These are phyloP conservation scores for Leptodermis oblonga DNA, from an alignment of 257 asterid genomes.

Conservation along the genomic window DNA sequence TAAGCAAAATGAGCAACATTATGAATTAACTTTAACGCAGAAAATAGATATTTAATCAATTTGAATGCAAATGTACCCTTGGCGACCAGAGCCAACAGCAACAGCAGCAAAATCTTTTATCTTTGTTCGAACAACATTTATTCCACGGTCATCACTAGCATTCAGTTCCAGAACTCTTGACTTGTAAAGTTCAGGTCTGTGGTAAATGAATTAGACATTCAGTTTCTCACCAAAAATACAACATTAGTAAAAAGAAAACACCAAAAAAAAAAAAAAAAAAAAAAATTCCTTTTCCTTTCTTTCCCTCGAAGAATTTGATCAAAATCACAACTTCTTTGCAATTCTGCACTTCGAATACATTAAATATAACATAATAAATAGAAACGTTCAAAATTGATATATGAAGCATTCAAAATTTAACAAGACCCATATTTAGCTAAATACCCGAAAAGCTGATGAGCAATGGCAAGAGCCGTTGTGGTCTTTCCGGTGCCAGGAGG, in stretches of 20 bases:
- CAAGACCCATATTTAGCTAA: neutral
- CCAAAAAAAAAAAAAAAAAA: neutral
- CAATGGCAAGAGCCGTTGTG: slow-evolving; percentile 91
- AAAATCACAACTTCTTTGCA: neutral
- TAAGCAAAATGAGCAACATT: slow-evolving; percentile 13
- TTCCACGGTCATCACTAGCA: slow-evolving; percentile 99
- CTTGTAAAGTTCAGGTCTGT: slow-evolving; percentile 85
- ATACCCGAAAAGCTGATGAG: slow-evolving; percentile 88
- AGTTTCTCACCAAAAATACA: neutral
- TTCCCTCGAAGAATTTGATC: neutral
- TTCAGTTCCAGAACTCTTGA: slow-evolving; percentile 93
- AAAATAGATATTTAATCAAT: neutral
- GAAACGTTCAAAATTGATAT: neutral
- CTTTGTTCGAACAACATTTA: slow-evolving; percentile 96
- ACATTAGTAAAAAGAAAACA: neutral
- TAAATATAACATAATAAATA: neutral
- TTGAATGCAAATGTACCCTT: slow-evolving; percentile 40
- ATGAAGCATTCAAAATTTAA: neutral
- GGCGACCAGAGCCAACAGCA: slow-evolving; percentile 80
- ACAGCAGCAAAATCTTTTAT: slow-evolving; percentile 91
- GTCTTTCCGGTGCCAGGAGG: slow-evolving; percentile 99
- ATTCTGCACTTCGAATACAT: neutral
- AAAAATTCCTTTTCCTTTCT: neutral
- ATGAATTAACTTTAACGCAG: neutral
- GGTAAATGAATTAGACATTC: neutral